Conservation (phyloP, 176 grass and related monocot species). For the Bothriochloa decipiens region DNA sequence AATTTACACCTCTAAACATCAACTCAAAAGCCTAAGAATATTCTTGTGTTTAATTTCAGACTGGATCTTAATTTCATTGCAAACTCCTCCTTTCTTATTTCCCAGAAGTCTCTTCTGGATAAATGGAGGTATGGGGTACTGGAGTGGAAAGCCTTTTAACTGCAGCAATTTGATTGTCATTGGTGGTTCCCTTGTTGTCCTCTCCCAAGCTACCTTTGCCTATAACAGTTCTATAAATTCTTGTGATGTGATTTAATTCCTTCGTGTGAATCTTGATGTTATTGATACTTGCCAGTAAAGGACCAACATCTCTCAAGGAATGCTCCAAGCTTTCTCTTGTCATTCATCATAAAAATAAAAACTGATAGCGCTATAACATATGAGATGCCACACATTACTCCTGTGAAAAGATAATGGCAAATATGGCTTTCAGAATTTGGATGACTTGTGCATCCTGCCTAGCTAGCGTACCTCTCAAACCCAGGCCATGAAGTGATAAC, state of each 20-base stretch:
- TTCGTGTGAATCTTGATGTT: conserved; percentile 9
- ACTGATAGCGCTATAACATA: neutral
- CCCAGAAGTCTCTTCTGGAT: neutral
- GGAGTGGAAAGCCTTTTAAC: neutral
- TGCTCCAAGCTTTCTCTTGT: neutral
- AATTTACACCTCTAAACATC: no score
- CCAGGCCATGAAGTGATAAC: neutral
- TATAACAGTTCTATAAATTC: neutral
- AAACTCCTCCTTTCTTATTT: neutral
- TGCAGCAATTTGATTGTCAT: neutral
- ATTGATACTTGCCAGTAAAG: conserved; percentile 5
- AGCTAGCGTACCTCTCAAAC: no score
- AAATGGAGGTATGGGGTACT: neutral
- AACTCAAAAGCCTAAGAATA: neutral
- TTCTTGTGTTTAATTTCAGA: conserved; percentile 30
- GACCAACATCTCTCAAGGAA: neutral
- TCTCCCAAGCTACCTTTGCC: conserved; percentile 12
- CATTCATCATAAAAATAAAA: neutral
- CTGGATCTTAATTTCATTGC: conserved; percentile 19
- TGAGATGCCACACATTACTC: neutral
- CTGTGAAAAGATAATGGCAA: neutral
- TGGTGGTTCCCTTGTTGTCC: neutral
- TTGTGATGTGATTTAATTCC: neutral
- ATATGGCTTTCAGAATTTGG: no score
- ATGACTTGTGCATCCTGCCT: no score